Conservation (phyloP, 129 eudicot genomes). For the Helianthus tuberosus region DNA sequence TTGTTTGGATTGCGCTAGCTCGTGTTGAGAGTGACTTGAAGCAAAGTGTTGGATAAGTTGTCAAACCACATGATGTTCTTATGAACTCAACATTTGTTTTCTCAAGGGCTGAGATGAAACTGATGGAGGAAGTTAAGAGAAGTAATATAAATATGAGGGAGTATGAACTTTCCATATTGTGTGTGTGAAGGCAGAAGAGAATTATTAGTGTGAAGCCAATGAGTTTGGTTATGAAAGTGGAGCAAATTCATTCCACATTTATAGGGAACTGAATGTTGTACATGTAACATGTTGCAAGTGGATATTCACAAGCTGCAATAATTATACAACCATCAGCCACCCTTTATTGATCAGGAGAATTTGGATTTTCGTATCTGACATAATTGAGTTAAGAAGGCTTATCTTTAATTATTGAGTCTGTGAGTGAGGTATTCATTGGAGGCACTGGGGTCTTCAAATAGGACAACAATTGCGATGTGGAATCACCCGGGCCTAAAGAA, state of each 20-base stretch:
- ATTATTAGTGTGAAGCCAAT: not conserved
- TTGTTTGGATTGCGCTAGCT: constrained; percentile 41
- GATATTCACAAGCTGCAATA: too few species aligned
- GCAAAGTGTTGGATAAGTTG: constrained; percentile 46
- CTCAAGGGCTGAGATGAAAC: constrained; percentile 15
- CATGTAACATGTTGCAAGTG: too few species aligned
- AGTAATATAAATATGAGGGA: constrained; percentile 16
- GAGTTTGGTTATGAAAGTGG: constrained; percentile 19
- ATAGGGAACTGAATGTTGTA: too few species aligned
- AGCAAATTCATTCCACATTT: constrained; percentile 21
- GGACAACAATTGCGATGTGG: too few species aligned
- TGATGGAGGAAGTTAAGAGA: constrained; percentile 6
- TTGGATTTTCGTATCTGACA: too few species aligned
- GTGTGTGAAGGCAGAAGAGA: not conserved
- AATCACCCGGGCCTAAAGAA: too few species aligned
- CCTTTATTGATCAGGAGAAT: too few species aligned
- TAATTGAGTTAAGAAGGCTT: too few species aligned
- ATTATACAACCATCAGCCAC: too few species aligned
- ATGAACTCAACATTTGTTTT: constrained; percentile 33
- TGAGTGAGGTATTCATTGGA: too few species aligned
- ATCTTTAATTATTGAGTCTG: too few species aligned
- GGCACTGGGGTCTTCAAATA: too few species aligned
- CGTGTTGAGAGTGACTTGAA: constrained; percentile 44
- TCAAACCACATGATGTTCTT: constrained; percentile 43
- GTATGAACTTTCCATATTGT: constrained; percentile 8